phyloP scores from a whole-genome alignment of 805 yeast species.

The Yarrowia osloensis region DNA sequence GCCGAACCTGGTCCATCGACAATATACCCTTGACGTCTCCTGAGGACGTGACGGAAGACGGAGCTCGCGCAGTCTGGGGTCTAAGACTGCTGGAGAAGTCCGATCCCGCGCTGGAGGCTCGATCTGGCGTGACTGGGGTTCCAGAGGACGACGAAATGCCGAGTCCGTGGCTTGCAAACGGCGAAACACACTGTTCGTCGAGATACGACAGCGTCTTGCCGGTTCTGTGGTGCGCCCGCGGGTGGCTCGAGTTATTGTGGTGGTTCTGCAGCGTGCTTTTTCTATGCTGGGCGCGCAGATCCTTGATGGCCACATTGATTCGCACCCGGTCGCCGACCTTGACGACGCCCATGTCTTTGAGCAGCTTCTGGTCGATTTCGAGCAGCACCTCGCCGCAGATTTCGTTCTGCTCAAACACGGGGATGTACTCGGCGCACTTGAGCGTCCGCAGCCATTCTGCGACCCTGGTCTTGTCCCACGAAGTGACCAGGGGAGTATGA shows the following conservation, averaged over 20 bases:
- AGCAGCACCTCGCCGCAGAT: conserved; percentile 58
- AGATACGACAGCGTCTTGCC: conserved; percentile 33
- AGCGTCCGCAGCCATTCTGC: conserved; percentile 37
- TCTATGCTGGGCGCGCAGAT: conserved; percentile 43
- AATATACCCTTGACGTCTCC: conserved; percentile 39
- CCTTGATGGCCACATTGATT: conserved; percentile 59
- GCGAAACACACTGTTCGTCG: conserved; percentile 36
- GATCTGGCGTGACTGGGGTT: not conserved
- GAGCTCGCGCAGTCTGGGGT: not conserved
- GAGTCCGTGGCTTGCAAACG: conserved; percentile 31
- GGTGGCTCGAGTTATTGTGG: not conserved
- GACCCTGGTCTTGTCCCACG: conserved; percentile 40
- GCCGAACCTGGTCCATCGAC: conserved; percentile 44
- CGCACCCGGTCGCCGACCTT: conserved; percentile 83
- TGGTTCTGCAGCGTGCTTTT: conserved; percentile 17
- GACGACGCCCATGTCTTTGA: conserved; percentile 71
- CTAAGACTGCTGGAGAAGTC: not conserved
- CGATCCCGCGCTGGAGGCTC: not conserved
- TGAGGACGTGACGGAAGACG: not conserved
- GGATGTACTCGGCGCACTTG: conserved; percentile 18
- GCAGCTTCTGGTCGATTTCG: conserved; percentile 62
- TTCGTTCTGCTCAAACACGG: conserved; percentile 48
- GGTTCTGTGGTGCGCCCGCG: not conserved
- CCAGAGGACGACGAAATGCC: conserved; percentile 24
- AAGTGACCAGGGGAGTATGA: not conserved